Conservation (phyloP, 2,329 filamentous ascomycete species). For the Penicillium sp. region DNA sequence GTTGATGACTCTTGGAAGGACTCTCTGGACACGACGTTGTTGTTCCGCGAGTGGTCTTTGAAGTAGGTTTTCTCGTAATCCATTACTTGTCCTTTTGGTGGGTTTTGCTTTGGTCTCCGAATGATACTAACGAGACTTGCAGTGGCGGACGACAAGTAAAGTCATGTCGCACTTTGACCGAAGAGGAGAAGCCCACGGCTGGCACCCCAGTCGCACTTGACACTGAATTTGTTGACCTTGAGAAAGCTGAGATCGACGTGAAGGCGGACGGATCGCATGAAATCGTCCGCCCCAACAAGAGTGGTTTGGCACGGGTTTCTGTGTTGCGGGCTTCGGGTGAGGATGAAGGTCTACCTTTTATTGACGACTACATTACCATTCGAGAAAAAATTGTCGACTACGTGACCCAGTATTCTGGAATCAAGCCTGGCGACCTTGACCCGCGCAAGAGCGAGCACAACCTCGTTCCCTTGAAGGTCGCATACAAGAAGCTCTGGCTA, state of each 20-base stretch:
- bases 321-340: constrained; percentile 74
- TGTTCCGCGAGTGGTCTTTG: constrained; percentile 67
- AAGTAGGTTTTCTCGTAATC: constrained; percentile 21
- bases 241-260: constrained; percentile 91
- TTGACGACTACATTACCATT: constrained; percentile 94
- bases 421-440: constrained; percentile 78
- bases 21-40: constrained; percentile 71
- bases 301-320: constrained; percentile 87
- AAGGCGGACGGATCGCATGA: constrained; percentile 89
- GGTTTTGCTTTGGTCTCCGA: background rate
- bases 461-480: constrained; percentile 78
- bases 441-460: constrained; percentile 71
- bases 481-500: constrained; percentile 98
- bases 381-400: constrained; percentile 92
- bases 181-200: constrained; percentile 61
- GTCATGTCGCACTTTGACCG: constrained; percentile 34
- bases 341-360: constrained; percentile 77
- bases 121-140: background rate
- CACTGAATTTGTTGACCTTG: constrained; percentile 90
- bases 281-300: constrained; percentile 83
- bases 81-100: too few relatives aligned
- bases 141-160: constrained; percentile 33
- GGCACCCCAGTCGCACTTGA: constrained; percentile 81
- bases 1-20: constrained; percentile 85
- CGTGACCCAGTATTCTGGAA: constrained; percentile 87